These are phyloP conservation scores for Iris pallida DNA, from an alignment of 116 monocot species.

Conservation along the genomic window DNA sequence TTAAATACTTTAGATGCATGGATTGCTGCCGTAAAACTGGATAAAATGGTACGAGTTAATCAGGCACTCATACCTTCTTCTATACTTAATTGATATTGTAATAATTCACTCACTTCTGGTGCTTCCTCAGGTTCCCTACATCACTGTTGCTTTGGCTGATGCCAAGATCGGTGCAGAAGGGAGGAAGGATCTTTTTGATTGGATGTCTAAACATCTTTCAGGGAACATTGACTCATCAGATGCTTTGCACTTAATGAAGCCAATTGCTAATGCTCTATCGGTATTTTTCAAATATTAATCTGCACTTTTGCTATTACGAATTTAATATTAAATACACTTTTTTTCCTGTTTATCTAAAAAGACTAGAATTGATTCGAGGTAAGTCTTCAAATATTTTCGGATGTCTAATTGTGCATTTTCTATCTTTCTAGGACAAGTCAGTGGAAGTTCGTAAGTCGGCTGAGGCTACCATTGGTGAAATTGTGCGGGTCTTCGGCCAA, in stretches of 20 bases:
- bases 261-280: slow-evolving; percentile 67
- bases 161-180: slow-evolving; percentile 88
- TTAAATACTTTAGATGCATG: slow-evolving; percentile 85
- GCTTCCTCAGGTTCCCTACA: slow-evolving; percentile 61
- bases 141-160: slow-evolving; percentile 68
- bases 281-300: slow-evolving; percentile 29
- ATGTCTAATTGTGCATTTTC: not conserved
- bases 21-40: slow-evolving; percentile 78
- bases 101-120: not conserved
- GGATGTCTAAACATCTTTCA: slow-evolving; percentile 81
- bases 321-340: no score
- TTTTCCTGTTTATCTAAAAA: not conserved
- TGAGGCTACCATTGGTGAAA: slow-evolving; percentile 69
- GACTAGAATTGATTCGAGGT: no score
- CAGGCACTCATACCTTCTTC: not conserved
- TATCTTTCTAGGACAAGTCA: slow-evolving; percentile 76
- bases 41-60: slow-evolving; percentile 73
- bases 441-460: slow-evolving; percentile 96
- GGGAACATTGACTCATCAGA: slow-evolving; percentile 67
- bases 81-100: not conserved
- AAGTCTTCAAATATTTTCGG: not conserved
- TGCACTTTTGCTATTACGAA: not conserved
- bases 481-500: slow-evolving; percentile 72
- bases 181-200: slow-evolving; percentile 97
- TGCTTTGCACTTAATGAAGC: slow-evolving; percentile 73